Base-by-base conservation (phyloP, 1,139 yeast species). In the Lizanozyma gosingica region DNA sequence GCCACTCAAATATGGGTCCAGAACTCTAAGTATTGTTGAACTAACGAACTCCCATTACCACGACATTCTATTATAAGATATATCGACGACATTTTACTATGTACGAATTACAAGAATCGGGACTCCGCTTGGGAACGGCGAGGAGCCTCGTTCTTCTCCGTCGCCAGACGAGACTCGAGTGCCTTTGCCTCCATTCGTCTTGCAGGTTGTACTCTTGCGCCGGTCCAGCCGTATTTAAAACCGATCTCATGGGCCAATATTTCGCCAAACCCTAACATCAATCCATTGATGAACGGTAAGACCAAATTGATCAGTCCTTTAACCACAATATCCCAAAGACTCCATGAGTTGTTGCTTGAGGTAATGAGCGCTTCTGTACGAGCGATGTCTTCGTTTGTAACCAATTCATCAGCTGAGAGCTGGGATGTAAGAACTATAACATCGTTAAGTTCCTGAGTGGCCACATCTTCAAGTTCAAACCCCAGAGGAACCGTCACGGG, bases 251-350 rank as follows among this genome's bases (percentile, higher is more conserved):
- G 97, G 14, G 97, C 98, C 48, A 86, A 68, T 17, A 92, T 82
- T 63, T 92, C 98, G 1, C 98, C 98, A 59, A 90, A 87, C 0
- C 98, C 98, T 45, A 92, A 73, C 95, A 90, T 90, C 65, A 92
- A 69, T 9, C 98, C 98, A 56, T 92, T 92, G 47, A 92, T 68
- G 54, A 92, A 88, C 2, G 98, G 98, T 39, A 92, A 65, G 3
- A 88, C 60, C 50, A 90, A 62, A 52, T 92, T 90, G 47, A 92
- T 80, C 2, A 88, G 77, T 16, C 82, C 68, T 34, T 72, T 69
- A 41, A 67, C 61, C 35, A 76, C 39, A 33, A 76, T 58, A 3
- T 57, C 59, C 65, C 68, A 65, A 16, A 63, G 40, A 39, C 52
- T 39, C 18, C 33, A 39, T 17, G 37, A 38, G 40, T 34, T 39